These are phyloP conservation scores for Marsdenia floribunda DNA, from an alignment of 257 asterid species.

Conservation along the genomic window DNA sequence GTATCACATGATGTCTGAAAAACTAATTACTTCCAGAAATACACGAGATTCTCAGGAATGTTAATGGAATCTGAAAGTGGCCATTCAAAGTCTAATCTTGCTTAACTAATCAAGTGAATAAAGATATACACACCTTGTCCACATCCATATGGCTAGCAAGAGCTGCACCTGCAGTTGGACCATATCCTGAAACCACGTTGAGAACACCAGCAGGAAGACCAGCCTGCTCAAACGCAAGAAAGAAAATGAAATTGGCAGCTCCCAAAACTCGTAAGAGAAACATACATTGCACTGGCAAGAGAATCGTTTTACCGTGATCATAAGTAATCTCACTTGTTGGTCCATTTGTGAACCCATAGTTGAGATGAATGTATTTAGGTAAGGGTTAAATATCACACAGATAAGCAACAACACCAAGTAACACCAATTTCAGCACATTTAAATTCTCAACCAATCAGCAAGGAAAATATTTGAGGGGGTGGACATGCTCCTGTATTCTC, in stretches of 20 bases:
- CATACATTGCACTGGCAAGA: background rate
- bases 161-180: conserved; percentile 87
- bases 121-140: conserved; percentile 48
- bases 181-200: conserved; percentile 60
- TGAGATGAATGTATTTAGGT: background rate
- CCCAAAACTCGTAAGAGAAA: background rate
- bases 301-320: background rate
- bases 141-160: conserved; percentile 88
- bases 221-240: conserved; percentile 38
- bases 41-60: background rate
- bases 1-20: background rate
- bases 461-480: background rate
- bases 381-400: background rate
- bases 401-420: background rate
- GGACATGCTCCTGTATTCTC: background rate
- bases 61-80: background rate
- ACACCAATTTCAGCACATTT: background rate
- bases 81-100: background rate
- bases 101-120: background rate
- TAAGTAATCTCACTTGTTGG: background rate
- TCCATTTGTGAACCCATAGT: background rate
- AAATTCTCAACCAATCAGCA: background rate
- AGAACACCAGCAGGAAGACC: conserved; percentile 87
- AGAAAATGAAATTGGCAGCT: background rate
- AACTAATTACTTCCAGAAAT: background rate